These are phyloP conservation scores for Sugiyamaella smithiae DNA, from an alignment of 805 yeast genomes.

Conservation along the genomic window DNA sequence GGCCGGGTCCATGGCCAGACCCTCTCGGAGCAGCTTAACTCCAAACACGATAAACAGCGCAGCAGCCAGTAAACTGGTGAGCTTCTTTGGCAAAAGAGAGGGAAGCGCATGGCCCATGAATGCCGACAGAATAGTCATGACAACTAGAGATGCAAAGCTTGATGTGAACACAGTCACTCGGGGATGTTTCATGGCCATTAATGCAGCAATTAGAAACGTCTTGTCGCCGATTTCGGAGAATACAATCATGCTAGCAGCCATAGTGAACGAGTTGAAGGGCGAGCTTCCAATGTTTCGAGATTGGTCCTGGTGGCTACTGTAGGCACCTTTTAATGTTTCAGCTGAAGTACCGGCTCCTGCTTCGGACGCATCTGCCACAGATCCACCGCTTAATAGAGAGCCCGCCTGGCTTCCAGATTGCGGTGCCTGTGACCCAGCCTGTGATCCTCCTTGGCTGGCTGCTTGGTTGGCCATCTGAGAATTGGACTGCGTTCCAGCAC, in stretches of 20 bases:
- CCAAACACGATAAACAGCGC: conserved; percentile 81
- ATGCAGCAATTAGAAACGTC: conserved; percentile 92
- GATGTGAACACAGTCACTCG: conserved; percentile 82
- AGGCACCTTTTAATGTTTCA: neutral
- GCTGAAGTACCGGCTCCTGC: neutral
- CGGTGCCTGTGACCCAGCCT: neutral
- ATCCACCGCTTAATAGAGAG: neutral
- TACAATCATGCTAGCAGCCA: conserved; percentile 86
- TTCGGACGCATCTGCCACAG: conserved; percentile 1
- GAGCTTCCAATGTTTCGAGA: conserved; percentile 2
- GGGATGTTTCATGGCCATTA: conserved; percentile 96
- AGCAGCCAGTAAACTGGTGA: conserved; percentile 82
- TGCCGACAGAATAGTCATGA: conserved; percentile 92
- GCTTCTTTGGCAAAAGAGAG: conserved; percentile 68
- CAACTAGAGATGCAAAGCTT: conserved; percentile 75
- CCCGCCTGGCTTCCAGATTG: neutral
- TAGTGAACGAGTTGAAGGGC: conserved; percentile 54
- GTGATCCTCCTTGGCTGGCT: neutral
- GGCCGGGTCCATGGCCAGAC: conserved; percentile 68
- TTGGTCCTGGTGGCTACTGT: neutral
- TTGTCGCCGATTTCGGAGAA: conserved; percentile 98
- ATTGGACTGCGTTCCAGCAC: neutral
- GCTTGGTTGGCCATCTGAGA: neutral
- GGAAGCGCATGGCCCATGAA: conserved; percentile 91
- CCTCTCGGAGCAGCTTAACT: conserved; percentile 70